phyloP scores from a whole-genome alignment of 208 protist genomes.

The Angomonas ambiguus region DNA sequence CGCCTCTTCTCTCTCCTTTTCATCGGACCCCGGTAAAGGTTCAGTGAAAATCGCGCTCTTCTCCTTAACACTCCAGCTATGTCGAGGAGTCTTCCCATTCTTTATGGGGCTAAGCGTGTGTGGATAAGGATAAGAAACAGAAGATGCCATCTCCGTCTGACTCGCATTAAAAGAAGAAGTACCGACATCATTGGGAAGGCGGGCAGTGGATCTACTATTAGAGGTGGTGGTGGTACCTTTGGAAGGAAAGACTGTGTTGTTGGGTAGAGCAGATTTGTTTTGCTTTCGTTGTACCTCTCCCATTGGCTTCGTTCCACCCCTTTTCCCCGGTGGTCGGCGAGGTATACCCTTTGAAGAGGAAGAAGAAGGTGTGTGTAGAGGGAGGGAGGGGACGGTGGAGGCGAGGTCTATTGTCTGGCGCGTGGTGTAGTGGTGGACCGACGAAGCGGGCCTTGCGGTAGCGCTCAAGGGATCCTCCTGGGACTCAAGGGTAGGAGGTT shows the following conservation, averaged over 20 bases:
- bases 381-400: not conserved
- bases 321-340: not conserved
- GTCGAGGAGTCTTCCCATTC: too few species aligned
- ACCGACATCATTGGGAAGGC: too few species aligned
- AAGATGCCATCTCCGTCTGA: too few species aligned
- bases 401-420: not conserved
- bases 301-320: not conserved
- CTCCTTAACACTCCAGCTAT: too few species aligned
- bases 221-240: too few species aligned
- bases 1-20: too few species aligned
- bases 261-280: not conserved
- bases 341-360: not conserved
- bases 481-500: conserved; percentile 19
- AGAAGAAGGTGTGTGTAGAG: not conserved
- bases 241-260: not conserved
- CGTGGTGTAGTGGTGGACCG: not conserved
- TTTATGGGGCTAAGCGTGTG: too few species aligned
- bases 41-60: too few species aligned
- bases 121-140: too few species aligned
- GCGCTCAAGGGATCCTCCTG: not conserved
- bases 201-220: too few species aligned
- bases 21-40: too few species aligned
- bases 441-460: not conserved
- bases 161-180: too few species aligned
- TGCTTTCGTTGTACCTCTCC: not conserved